Conservation (phyloP, 768 basidiomycete species). For the Hygrocybe punicea region DNA sequence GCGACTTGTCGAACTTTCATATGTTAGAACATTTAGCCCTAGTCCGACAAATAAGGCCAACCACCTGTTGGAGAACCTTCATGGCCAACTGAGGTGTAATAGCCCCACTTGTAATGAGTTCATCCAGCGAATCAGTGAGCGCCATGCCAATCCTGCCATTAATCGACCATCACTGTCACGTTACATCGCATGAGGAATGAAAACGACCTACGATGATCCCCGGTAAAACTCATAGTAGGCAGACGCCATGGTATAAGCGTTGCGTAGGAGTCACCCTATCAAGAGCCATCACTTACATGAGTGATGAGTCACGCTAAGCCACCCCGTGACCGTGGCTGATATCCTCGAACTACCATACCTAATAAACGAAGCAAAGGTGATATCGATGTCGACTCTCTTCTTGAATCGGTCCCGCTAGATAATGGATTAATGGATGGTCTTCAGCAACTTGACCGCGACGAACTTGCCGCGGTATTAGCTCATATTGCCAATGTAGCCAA, state of each 20-base stretch:
- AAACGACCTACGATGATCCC: slow-evolving; percentile 72
- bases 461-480: slow-evolving; percentile 1
- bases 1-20: slow-evolving; percentile 87
- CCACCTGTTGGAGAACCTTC: slow-evolving; percentile 95
- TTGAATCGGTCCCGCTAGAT: neutral
- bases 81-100: slow-evolving; percentile 99
- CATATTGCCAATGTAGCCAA: neutral
- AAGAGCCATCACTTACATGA: too few relatives aligned
- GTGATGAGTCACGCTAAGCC: too few relatives aligned
- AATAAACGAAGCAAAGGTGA: neutral
- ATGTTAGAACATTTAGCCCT: neutral
- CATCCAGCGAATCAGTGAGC: slow-evolving; percentile 95
- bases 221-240: slow-evolving; percentile 93
- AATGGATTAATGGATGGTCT: neutral
- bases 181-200: neutral
- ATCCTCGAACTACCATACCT: neutral
- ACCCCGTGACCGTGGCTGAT: neutral
- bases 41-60: slow-evolving; percentile 1
- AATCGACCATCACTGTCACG: neutral
- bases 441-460: neutral
- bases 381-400: neutral
- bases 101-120: slow-evolving; percentile 92
- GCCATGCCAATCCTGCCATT: slow-evolving; percentile 88
- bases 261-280: too few relatives aligned
- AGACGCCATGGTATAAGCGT: slow-evolving; percentile 53